phyloP scores from a whole-genome alignment of 306 rosid genomes.

The Prinsepia uniflora region DNA sequence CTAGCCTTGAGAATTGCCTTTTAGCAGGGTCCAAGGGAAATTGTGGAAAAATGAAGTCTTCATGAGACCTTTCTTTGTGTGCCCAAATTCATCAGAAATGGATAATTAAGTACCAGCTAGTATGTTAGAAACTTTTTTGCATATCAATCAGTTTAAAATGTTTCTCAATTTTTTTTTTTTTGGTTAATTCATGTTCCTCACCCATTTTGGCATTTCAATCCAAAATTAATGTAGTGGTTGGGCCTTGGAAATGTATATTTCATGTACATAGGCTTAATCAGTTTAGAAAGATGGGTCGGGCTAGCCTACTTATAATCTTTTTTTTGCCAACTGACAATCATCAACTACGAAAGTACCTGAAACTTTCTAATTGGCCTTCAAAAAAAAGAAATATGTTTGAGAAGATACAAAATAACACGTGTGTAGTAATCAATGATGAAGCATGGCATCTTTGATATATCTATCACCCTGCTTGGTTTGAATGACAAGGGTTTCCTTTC shows the following conservation, averaged over 20 bases:
- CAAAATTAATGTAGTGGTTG: not conserved
- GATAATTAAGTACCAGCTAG: not conserved
- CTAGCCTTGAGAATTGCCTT: not conserved
- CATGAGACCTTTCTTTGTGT: not conserved
- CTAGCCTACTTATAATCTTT: not conserved
- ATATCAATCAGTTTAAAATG: not conserved
- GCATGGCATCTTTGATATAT: too few species aligned
- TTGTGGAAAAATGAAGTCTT: not conserved
- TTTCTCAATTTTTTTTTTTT: not conserved
- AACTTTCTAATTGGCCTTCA: too few species aligned
- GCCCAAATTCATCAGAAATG: slow-evolving; percentile 3
- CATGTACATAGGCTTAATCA: not conserved
- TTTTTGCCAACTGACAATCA: too few species aligned
- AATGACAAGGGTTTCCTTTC: too few species aligned
- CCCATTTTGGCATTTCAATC: not conserved
- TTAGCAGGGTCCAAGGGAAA: slow-evolving; percentile 5
- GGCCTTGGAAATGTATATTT: not conserved
- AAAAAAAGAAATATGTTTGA: too few species aligned
- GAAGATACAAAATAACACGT: too few species aligned
- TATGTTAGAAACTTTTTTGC: not conserved
- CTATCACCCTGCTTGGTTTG: too few species aligned
- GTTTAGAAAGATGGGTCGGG: not conserved
- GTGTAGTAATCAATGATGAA: too few species aligned
- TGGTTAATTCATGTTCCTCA: not conserved
- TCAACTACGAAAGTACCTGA: too few species aligned